Percentiles rank a stretch among this genome's conserved stretches.
These are phyloP conservation scores for Yarrowia deformans DNA, from an alignment of 805 yeast species.

Conservation along the genomic window DNA sequence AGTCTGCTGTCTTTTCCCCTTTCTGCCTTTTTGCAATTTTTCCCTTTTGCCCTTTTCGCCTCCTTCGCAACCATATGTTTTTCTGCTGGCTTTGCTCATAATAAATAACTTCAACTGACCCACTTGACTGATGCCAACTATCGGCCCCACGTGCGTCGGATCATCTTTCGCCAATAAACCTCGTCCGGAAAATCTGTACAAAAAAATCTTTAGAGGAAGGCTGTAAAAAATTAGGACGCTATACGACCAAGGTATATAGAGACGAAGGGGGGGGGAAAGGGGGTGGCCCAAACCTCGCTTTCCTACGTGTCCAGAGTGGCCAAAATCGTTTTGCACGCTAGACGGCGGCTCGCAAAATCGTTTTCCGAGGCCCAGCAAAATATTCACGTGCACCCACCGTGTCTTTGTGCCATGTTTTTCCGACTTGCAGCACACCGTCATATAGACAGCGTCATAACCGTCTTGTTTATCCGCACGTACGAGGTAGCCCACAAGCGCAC, in stretches of 20 bases:
- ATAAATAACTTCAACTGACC: background rate
- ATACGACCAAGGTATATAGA: conserved; percentile 1
- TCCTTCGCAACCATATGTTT: background rate
- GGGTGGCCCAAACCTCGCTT: background rate
- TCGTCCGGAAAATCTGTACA: conserved; percentile 15
- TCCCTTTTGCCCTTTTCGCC: background rate
- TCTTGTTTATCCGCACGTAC: conserved; percentile 12
- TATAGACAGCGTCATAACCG: background rate
- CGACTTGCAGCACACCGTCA: conserved; percentile 15
- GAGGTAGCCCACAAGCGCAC: background rate
- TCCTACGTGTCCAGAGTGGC: background rate
- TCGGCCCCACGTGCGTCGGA: conserved; percentile 29
- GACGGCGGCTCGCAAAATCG: background rate
- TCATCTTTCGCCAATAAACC: conserved; percentile 13
- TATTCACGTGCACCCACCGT: background rate
- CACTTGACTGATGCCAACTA: conserved; percentile 6
- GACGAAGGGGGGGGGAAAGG: background rate
- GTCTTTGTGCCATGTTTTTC: conserved; percentile 23
- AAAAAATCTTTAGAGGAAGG: background rate
- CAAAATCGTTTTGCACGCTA: background rate
- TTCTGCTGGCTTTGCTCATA: no score
- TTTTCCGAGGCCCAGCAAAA: background rate
- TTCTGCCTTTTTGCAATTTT: no score
- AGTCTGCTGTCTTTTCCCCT: background rate
- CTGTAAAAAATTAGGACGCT: conserved; percentile 4